Percentiles rank a stretch among this genome's conserved stretches.
Evolutionary conservation across 2,329 filamentous ascomycete genomes (phyloP).

Genomic region (Xylaria digitata): DNA sequence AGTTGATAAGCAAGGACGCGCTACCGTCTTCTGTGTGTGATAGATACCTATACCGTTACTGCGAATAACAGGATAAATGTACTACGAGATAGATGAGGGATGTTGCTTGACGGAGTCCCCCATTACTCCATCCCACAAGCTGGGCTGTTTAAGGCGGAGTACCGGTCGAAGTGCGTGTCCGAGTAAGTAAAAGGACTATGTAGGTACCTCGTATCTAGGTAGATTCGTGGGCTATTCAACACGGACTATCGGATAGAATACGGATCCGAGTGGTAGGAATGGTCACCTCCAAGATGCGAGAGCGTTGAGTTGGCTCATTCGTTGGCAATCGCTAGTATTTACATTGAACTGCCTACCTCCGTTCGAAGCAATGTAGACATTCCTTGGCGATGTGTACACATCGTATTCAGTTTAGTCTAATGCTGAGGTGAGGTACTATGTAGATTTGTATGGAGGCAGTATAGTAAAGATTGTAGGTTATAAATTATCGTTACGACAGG

Average conservation of each 20-base stretch:
- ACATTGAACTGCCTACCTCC: too few relatives aligned
- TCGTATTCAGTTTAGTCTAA: too few relatives aligned
- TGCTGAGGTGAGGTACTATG: too few relatives aligned
- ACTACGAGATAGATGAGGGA: constrained; percentile 20
- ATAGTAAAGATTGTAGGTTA: too few relatives aligned
- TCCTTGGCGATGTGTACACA: too few relatives aligned
- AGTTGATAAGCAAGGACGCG: constrained; percentile 25
- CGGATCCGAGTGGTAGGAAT: constrained; percentile 18
- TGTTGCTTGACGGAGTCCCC: constrained; percentile 19
- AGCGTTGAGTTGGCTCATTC: background rate
- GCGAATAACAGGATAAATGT: constrained; percentile 25
- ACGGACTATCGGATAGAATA: constrained; percentile 20
- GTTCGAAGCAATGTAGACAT: too few relatives aligned
- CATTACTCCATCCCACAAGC: constrained; percentile 1
- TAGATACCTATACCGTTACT: constrained; percentile 18
- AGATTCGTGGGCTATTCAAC: background rate
- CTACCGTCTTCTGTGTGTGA: constrained; percentile 27
- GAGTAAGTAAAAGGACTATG: background rate
- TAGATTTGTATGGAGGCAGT: too few relatives aligned
- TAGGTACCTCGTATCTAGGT: too few relatives aligned
- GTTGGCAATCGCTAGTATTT: background rate
- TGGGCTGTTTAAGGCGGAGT: constrained; percentile 18
- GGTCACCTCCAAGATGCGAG: background rate
- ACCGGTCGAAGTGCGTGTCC: constrained; percentile 18
- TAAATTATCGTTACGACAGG: too few relatives aligned